Base-by-base conservation (phyloP, 768 basidiomycete species). In the Strobilomyces confusus region DNA sequence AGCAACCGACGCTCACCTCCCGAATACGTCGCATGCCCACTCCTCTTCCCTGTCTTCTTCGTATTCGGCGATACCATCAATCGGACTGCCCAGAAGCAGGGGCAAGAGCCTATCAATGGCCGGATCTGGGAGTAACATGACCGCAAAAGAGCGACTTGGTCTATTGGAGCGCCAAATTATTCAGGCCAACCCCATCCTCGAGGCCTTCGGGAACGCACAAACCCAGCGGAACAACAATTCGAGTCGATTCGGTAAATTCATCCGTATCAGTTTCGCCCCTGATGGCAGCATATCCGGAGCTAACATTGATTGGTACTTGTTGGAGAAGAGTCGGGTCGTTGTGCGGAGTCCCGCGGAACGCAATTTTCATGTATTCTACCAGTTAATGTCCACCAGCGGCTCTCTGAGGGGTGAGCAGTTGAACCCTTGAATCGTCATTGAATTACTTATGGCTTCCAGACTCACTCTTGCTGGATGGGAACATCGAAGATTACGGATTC, bases 171-270 rank as follows among this genome's bases (percentile, higher is more conserved):
- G 91, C 26, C 97, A 98, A 70, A 98, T 99, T 59, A 78, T 98
- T 20, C 94, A 98, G 69, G 95, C 95, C 36, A 99, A 98, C 64
- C 97, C 97, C 1, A 91, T 99, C 53, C 76, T 99, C 5, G 97
- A 99, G 68, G 91, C 97, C 4, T 98, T 99, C 59, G 97, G 97
- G 29, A 99, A 99, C 67, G 95, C 97, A 6, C 97, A 98, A 69
- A 98, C 97, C 0, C 90, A 97, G 72, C 78, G 95, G 42, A 99
- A 99, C 66, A 98, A 98, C 72, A 99, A 99, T 66, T 98, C 97
- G 1, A 93, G 91, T 79, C 89, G 97, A 36, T 99, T 99, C 68
- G 95, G 94, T 29, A 99, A 99, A 72, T 99, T 99, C 68, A 90
- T 99, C 44, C 80, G 93, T 42, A 98, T 99, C 56, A 89, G 87